Base-by-base conservation (phyloP, 1,284 basidiomycete genomes). In the Sphagnurus paluster region DNA sequence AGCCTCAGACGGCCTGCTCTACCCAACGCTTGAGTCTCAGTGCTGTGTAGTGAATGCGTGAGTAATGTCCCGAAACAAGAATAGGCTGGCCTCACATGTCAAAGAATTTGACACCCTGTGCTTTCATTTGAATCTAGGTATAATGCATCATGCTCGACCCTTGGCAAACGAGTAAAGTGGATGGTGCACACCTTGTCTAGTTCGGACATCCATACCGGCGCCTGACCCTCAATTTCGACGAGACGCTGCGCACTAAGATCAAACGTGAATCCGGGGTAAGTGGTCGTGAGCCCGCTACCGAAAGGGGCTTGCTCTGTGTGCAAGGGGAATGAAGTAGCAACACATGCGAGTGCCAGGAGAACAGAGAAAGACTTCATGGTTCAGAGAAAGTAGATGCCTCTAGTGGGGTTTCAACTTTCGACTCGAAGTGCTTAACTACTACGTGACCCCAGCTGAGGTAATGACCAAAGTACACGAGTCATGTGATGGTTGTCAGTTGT, bases 201-300 rank as follows among this genome's bases (percentile, higher is more conserved):
- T 66, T 95, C 93, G 10, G 90, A 80, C 68, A 93, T 84, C 83
- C 82, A 87, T 25, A 84, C 75, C 16, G 88, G 86, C 9, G 72
- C 68, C 51, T 79, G 69, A 40, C 79, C 85, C 48, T 84, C 79
- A 57, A 91, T 74, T 63, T 91, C 81, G 39, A 95, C 82, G 39
- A 93, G 76, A 42, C 92, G 79, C 46, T 74, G 72, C 46, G 81
- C 87, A 52, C 77, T 71, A 44, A 94, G 72, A 67, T 93, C 84
- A 47, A 92, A 68, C 57, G 65, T 58, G 48, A 72, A 74, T 36
- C 70, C 72, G 11, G 72, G 67, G 52, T 69, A 64, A 20, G 57
- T 57, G 34, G 57, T 55, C 52, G 53, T 50, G 38, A 58, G 49
- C 14, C 50, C 52, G 38, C 51, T 43, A 17, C 55, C 53, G 28